Conservation (phyloP, 345 rosid species). For the Populus nigra region DNA sequence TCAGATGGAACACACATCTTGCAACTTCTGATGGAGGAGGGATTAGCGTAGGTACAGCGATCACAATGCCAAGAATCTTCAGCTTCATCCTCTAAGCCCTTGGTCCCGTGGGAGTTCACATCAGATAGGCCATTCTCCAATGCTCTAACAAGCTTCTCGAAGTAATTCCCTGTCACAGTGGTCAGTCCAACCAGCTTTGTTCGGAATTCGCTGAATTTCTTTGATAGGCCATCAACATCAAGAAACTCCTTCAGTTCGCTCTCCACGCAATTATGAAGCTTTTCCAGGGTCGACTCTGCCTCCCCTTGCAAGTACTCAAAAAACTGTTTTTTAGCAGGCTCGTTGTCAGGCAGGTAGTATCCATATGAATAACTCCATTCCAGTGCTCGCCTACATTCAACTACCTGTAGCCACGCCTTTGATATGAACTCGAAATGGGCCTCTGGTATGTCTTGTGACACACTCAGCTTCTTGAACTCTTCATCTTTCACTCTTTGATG, state of each 20-base stretch:
- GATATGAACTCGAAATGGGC: slow-evolving; percentile 17
- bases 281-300: slow-evolving; percentile 36
- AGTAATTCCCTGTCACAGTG: slow-evolving; percentile 23
- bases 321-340: slow-evolving; percentile 22
- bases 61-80: slow-evolving; percentile 18
- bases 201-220: slow-evolving; percentile 18
- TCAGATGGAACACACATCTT: background rate
- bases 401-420: slow-evolving; percentile 36
- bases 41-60: slow-evolving; percentile 17
- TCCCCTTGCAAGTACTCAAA: slow-evolving; percentile 44
- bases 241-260: slow-evolving; percentile 23
- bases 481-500: background rate
- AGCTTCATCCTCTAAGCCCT: background rate
- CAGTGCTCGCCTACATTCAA: slow-evolving; percentile 35
- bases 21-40: background rate
- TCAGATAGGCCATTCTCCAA: slow-evolving; percentile 42
- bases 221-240: background rate
- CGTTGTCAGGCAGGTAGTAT: slow-evolving; percentile 19
- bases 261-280: slow-evolving; percentile 36
- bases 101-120: slow-evolving; percentile 9
- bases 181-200: slow-evolving; percentile 20
- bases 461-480: slow-evolving; percentile 7
- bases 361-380: slow-evolving; percentile 43
- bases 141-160: slow-evolving; percentile 34
- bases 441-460: background rate